Conservation (phyloP, 805 yeast genomes). For the Clavispora phyllophila region DNA sequence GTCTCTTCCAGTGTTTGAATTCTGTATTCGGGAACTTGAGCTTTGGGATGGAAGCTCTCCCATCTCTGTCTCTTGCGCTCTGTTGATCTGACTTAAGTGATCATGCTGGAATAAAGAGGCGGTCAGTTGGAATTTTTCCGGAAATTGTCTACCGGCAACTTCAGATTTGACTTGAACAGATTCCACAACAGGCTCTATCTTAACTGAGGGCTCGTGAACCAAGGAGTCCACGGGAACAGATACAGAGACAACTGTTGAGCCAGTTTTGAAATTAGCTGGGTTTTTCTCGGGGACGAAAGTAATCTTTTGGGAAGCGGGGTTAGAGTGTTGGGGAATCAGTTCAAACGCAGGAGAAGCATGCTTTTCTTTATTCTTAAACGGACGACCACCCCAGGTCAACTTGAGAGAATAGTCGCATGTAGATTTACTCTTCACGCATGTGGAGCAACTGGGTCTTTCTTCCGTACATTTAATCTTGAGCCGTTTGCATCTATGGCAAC, state of each 20-base stretch:
- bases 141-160: no score
- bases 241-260: neutral
- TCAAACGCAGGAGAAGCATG: constrained; percentile 1
- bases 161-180: no score
- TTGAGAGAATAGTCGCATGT: constrained; percentile 61
- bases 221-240: no score
- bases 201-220: no score
- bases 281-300: neutral
- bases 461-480: constrained; percentile 70
- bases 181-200: no score
- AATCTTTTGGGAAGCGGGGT: neutral
- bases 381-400: constrained; percentile 74
- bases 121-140: no score
- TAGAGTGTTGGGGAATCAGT: neutral
- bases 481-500: constrained; percentile 59
- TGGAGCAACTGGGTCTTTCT: constrained; percentile 53
- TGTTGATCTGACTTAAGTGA: no score
- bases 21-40: neutral
- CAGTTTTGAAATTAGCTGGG: neutral
- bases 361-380: constrained; percentile 43
- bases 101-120: no score
- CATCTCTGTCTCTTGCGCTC: no score
- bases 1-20: neutral
- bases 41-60: no score
- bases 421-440: constrained; percentile 43